Conservation (phyloP, 495 filamentous ascomycete species). For the Neurospora sublineolata region DNA sequence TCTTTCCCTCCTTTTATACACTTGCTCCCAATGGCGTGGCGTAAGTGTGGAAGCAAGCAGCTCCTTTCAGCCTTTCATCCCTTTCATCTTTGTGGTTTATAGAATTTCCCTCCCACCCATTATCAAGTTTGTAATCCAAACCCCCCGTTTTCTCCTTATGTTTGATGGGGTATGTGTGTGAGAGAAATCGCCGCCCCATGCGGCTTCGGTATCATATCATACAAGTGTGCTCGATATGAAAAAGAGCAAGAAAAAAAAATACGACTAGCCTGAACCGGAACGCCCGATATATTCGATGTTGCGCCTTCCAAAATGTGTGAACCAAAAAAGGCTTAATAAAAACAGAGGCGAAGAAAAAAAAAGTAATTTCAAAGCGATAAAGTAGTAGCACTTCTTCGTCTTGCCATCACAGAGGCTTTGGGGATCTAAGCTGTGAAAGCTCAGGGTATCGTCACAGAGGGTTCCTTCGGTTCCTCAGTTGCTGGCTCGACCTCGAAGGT, state of each 20-base stretch:
- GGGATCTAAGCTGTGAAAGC: neutral
- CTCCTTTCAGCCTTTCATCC: neutral
- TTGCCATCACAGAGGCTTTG: neutral
- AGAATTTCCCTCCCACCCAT: neutral
- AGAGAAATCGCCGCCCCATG: neutral
- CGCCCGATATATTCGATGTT: neutral
- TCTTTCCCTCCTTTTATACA: neutral
- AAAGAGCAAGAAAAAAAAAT: neutral
- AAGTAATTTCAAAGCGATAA: neutral
- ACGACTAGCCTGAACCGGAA: neutral
- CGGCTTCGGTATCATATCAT: neutral
- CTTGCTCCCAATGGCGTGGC: neutral
- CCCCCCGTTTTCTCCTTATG: neutral
- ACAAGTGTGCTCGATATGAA: neutral
- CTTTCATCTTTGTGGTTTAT: neutral
- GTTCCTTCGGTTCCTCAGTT: constrained; percentile 1
- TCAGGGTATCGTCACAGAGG: constrained; percentile 9
- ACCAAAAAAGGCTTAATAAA: neutral
- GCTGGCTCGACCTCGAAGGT: neutral
- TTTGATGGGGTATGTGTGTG: neutral
- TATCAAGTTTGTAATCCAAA: neutral
- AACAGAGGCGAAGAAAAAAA: neutral
- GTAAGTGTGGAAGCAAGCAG: neutral
- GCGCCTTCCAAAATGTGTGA: neutral
- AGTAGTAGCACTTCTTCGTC: neutral